A percentile compares a stretch with the other conserved stretches of the same genome.
Evolutionary conservation across 2,329 filamentous ascomycete genomes (phyloP).

Genomic region (Sporothrix inflata): DNA sequence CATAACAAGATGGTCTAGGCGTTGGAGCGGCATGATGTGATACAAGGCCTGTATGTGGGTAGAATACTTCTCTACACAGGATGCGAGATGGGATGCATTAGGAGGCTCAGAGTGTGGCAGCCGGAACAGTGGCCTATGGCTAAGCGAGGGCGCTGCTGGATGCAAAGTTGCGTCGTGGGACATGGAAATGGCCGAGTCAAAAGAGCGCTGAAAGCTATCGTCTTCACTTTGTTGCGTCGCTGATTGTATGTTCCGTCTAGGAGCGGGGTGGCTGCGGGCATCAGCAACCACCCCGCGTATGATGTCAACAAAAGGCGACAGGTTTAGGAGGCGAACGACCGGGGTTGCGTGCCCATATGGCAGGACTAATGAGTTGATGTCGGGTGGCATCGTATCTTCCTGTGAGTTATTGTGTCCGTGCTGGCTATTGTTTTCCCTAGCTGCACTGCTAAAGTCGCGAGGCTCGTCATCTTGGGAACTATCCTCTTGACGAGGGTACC

Average conservation of each 20-base stretch:
- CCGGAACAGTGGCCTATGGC: not conserved
- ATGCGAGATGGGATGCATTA: not conserved
- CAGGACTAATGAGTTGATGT: not conserved
- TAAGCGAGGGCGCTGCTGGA: not conserved
- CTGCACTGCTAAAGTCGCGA: not conserved
- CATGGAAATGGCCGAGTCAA: not conserved
- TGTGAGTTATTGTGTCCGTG: not conserved
- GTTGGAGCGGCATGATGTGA: conserved; percentile 27
- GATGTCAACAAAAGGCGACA: conserved; percentile 18
- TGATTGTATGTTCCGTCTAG: not conserved
- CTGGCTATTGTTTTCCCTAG: not conserved
- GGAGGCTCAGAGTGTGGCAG: not conserved
- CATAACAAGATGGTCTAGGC: not conserved
- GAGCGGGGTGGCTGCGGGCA: not conserved
- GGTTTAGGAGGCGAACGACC: conserved; percentile 22
- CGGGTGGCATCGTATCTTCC: not conserved
- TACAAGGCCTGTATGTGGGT: conserved; percentile 29
- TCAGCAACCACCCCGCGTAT: not conserved
- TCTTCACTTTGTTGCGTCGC: not conserved
- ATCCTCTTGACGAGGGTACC: not conserved
- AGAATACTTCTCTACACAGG: conserved; percentile 24
- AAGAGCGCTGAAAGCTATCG: not conserved
- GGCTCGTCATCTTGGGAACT: not conserved
- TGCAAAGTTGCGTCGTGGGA: not conserved
- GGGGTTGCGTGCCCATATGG: conserved; percentile 25